Conservation (phyloP, 306 rosid genomes). For the Sechiopsis laciniata region DNA sequence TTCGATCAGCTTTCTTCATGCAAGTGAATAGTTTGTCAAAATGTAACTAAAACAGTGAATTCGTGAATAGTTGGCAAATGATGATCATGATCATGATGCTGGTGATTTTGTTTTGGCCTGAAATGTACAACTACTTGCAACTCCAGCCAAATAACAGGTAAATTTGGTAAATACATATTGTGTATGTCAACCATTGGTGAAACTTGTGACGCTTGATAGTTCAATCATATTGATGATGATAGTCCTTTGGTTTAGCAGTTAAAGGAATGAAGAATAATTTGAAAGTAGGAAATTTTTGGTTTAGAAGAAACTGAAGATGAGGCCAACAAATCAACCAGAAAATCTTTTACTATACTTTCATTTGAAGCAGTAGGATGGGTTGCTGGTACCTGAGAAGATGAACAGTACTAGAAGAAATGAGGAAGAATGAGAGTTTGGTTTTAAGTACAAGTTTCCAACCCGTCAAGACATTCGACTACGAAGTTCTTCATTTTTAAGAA, state of each 20-base stretch:
- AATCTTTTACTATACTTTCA: neutral
- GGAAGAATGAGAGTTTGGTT: neutral
- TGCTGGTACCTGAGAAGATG: neutral
- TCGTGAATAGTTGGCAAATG: neutral
- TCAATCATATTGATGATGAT: neutral
- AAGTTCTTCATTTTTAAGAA: neutral
- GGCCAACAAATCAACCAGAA: neutral
- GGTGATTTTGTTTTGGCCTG: neutral
- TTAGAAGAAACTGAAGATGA: neutral
- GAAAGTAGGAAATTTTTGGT: neutral
- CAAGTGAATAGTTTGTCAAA: neutral
- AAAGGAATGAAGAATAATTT: neutral
- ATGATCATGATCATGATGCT: neutral
- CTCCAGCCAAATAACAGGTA: neutral
- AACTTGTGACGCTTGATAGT: neutral
- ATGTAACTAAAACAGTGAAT: neutral
- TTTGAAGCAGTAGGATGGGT: constrained; percentile 4
- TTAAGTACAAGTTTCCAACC: neutral
- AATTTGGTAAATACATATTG: neutral
- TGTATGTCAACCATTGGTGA: neutral
- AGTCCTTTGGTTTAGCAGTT: neutral
- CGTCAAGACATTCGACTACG: neutral
- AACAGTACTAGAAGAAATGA: neutral
- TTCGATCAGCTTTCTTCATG: neutral
- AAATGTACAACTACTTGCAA: neutral